Evolutionary conservation across 192 early-diverging fungal genomes (phyloP).

Genomic region (Coemansia sp.): DNA sequence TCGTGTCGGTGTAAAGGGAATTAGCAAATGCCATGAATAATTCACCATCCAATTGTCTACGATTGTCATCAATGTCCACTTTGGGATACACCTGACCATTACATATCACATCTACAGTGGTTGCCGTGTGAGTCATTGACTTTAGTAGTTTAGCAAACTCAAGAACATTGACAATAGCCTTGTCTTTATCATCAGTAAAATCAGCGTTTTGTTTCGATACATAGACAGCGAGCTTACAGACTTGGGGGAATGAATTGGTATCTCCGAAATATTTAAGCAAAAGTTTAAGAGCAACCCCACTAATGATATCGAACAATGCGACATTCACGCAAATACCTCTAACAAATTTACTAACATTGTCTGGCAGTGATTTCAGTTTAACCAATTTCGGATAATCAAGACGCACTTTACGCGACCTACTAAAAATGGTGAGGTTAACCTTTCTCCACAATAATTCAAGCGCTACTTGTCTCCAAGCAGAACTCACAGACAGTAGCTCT

Average conservation of each 20-base stretch:
- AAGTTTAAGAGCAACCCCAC: not conserved
- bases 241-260: not conserved
- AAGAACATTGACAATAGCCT: not conserved
- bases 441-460: not conserved
- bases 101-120: not conserved
- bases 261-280: not conserved
- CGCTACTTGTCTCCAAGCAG: not conserved
- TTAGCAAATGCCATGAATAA: no score
- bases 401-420: not conserved
- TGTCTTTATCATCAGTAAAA: not conserved
- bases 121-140: not conserved
- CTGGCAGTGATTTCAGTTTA: not conserved
- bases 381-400: not conserved
- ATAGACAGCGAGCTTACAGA: not conserved
- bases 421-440: not conserved
- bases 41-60: no score
- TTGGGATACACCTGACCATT: not conserved
- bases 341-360: not conserved
- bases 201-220: not conserved
- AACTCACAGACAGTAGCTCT: not conserved
- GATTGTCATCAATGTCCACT: not conserved
- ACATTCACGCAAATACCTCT: not conserved
- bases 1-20: no score
- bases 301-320: not conserved
- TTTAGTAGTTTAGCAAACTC: not conserved